Evolutionary conservation across 2,329 filamentous ascomycete genomes (phyloP).

Genomic region (Claviceps africana): DNA sequence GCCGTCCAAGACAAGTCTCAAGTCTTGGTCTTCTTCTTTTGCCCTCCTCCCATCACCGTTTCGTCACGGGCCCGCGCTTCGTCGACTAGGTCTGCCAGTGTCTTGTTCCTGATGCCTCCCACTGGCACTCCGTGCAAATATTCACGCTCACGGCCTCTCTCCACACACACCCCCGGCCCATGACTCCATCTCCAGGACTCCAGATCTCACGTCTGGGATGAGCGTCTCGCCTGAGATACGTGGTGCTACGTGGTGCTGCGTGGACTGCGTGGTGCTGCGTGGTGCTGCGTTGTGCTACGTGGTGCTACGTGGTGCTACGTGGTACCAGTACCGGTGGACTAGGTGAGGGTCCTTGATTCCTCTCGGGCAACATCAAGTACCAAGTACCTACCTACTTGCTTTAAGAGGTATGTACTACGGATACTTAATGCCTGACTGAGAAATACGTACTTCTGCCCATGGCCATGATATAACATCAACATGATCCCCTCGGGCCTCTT

Average conservation of each 20-base stretch:
- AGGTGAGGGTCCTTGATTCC: background rate
- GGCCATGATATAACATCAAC: slow-evolving; percentile 2
- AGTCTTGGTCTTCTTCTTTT: background rate
- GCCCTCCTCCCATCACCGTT: background rate
- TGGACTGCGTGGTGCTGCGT: no score
- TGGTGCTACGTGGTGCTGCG: background rate
- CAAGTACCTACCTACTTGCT: no score
- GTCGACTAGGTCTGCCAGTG: background rate
- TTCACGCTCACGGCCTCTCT: background rate
- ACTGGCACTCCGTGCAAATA: background rate
- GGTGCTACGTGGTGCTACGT: background rate
- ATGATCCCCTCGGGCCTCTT: background rate
- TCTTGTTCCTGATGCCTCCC: background rate
- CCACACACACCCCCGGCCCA: background rate
- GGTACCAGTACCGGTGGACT: background rate
- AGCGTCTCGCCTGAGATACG: background rate
- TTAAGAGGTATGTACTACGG: no score
- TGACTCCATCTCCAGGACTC: background rate
- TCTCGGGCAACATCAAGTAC: no score
- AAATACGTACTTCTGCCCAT: background rate
- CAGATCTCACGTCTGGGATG: background rate
- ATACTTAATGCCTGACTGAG: background rate
- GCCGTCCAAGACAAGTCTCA: background rate
- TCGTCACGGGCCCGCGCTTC: background rate
- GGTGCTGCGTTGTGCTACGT: background rate